Evolutionary conservation across 345 rosid genomes (phyloP), one percentile per base, ranked within the genome.

Genomic region (Salix viminalis): DNA sequence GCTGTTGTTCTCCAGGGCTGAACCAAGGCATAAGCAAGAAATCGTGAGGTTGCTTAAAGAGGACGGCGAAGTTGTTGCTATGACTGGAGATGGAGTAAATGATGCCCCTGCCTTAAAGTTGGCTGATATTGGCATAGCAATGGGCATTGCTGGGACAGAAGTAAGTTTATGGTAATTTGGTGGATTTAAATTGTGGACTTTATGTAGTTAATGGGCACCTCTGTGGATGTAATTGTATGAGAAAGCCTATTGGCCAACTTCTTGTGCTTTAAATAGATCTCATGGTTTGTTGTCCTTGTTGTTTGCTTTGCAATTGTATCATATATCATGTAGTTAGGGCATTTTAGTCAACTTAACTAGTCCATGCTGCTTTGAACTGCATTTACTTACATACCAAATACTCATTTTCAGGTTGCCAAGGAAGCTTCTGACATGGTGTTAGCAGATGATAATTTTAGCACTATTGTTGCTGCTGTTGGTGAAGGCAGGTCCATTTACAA

Each of bases 41-140:
- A 96, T 96, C 79, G 99, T 96, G 46, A 91, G 97, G 85, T 75
- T 93, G 86, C 99, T 96, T 67, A 92, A 96, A 86, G 98, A 88
- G 82, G 97, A 92, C 70, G 97, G 96, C n/a, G 99, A 96, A 84
- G 99, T 96, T 24, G 99, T 96, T 75, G 98, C 99, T 39, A 96
- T 96, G 99, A 96, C 99, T 26, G 98, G 98, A 73, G 99, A 96
- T 83, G 99, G 98, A 81, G 98, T 93, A 72, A 96, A 96, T 75
- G 99, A 96, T 85, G 98, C 98, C 26, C 98, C 99, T 75, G 99
- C 99, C 65, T 83, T 96, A 70, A 96, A 96, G 85, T 83, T 96
- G 85, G 99, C 99, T 74, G 98, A 96, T 76, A 96, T 96, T 71
- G 99, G 99, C n/a, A 70, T 96, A 54, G 98, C 98, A 69, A 96